These are phyloP conservation scores for Rhodosporidiobolus odoratus DNA, from an alignment of 768 basidiomycete species.

Conservation along the genomic window DNA sequence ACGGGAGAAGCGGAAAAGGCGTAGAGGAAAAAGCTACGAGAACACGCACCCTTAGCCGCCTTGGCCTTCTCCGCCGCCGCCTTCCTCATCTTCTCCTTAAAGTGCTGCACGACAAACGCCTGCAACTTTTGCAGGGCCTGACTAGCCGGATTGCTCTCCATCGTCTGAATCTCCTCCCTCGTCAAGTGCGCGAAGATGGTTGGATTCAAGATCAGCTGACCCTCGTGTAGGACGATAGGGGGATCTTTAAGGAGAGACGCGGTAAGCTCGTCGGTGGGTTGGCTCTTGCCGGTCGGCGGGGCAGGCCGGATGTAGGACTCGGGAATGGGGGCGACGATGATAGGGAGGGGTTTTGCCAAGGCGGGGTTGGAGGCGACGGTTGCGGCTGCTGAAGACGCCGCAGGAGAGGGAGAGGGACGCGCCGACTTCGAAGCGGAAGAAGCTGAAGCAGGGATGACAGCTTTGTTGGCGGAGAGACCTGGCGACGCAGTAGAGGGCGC, in stretches of 20 bases:
- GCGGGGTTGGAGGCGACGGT: conserved; percentile 6
- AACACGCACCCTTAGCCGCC: conserved; percentile 21
- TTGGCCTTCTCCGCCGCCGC: conserved; percentile 46
- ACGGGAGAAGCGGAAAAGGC: not conserved
- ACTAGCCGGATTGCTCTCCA: conserved; percentile 74
- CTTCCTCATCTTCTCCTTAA: conserved; percentile 62
- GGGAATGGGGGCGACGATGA: conserved; percentile 64
- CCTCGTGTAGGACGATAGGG: conserved; percentile 76
- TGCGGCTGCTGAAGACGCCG: not conserved
- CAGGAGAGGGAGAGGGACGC: not conserved
- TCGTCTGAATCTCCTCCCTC: conserved; percentile 63
- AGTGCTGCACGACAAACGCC: conserved; percentile 72
- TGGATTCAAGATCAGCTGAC: conserved; percentile 76
- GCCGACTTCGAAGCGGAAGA: not conserved
- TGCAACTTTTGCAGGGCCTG: conserved; percentile 76
- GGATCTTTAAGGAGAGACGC: conserved; percentile 43
- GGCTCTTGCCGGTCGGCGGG: conserved; percentile 52
- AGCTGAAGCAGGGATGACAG: not conserved
- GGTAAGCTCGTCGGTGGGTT: conserved; percentile 31
- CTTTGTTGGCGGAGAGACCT: conserved; percentile 6
- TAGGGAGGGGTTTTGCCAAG: conserved; percentile 56
- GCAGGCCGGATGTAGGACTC: conserved; percentile 53
- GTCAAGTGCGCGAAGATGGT: conserved; percentile 74
- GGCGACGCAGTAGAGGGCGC: conserved; percentile 11
- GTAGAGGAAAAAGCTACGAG: not conserved